Evolutionary conservation across 345 rosid genomes (phyloP).

Genomic region (Sonneratia caseolaris): DNA sequence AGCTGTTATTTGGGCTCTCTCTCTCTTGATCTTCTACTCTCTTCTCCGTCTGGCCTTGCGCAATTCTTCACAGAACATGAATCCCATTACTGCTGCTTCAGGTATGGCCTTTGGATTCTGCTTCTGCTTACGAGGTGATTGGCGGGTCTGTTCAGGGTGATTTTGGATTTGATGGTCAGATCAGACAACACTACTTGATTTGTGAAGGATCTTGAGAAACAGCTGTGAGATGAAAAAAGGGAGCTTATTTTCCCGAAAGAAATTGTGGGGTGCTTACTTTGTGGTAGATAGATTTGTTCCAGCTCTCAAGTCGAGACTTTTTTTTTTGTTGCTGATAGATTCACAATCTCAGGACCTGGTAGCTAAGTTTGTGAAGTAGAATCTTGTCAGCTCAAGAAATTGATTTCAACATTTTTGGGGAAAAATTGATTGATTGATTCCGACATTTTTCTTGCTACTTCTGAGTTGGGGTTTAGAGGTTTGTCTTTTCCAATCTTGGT

Average conservation of each 20-base stretch:
- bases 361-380: background rate
- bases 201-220: too few relatives aligned
- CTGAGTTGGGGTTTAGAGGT: background rate
- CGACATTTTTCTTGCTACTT: background rate
- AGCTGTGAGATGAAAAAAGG: background rate
- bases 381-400: background rate
- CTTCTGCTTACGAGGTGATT: background rate
- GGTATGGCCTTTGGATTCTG: slow-evolving; percentile 16
- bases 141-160: background rate
- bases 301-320: background rate
- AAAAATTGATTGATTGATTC: too few relatives aligned
- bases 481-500: background rate
- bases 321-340: background rate
- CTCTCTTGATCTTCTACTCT: slow-evolving; percentile 35
- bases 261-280: background rate
- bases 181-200: background rate
- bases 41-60: slow-evolving; percentile 42
- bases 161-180: too few relatives aligned
- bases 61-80: slow-evolving; percentile 15
- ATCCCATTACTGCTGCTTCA: slow-evolving; percentile 15
- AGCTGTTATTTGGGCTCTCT: slow-evolving; percentile 31
- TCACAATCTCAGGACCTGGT: background rate
- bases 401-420: background rate
- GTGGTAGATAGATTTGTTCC: background rate
- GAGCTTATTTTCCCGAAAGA: background rate